Base-by-base conservation (phyloP, 1,139 yeast species). In the Kodamaea fungicola region DNA sequence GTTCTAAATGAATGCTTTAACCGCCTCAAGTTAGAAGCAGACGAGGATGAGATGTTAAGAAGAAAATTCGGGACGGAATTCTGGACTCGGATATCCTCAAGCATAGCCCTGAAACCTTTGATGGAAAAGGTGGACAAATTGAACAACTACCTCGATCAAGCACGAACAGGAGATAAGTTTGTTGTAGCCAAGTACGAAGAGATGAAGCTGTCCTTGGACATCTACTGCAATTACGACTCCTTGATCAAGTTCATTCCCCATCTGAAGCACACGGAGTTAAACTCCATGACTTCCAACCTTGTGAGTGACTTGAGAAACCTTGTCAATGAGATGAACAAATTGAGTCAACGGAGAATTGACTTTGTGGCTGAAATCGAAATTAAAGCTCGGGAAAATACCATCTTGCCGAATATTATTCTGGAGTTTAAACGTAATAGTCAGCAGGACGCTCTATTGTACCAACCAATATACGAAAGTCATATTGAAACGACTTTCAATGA, bases 81-180 rank as follows among this genome's bases (percentile, higher is more conserved):
- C 22, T 83, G 88, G 88, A 62, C 49, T 0, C 52, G 84, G 19
- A 48, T 54, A 0, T 41, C 60, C 0, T 70, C 82, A 1, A 47
- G 53, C 8, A 66, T 54, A 3, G 72, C 76, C 1, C 68, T 68
- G 2, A 42, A 51, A 3, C 61, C 59, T 0, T 58, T 74, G 3
- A 50, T 62, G 42, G 58, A 56, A 2, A 71, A 71, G 35, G 56
- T 80, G 2, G 51, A 56, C 4, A 70, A 68, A 23, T 64, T 80
- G 57, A 63, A 63, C 27, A 58, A 55, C 4, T 84, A 82, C 50
- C 55, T 84, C 12, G 50, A 52, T 2, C 79, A 80, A 44, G 95
- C 95, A 1, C 62, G 64, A 25, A 52, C 61, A 3, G 86, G 95
- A 3, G 96, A 89, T 55, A 59, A 58, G 2, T 54, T 67, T 3